phyloP scores from a whole-genome alignment of 441 rosid genomes.

The Eruca vesicaria region DNA sequence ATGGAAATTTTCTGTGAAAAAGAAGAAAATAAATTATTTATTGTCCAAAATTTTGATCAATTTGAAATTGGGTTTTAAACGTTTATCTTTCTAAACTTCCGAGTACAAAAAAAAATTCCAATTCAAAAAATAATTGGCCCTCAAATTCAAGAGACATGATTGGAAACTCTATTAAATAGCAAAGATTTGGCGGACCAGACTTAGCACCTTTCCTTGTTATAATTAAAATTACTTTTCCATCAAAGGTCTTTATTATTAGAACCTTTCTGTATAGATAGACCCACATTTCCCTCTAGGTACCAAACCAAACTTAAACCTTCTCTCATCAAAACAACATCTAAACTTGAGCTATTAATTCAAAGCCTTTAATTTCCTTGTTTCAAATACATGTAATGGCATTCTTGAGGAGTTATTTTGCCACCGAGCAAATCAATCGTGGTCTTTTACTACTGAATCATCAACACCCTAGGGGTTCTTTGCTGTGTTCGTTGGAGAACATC shows the following conservation, averaged over 20 bases:
- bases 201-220: too few species aligned
- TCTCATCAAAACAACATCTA: conserved; percentile 3
- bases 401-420: conserved; percentile 17
- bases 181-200: too few species aligned
- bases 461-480: conserved; percentile 47
- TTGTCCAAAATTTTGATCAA: too few species aligned
- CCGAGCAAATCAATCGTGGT: conserved; percentile 19
- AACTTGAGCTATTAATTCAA: neutral
- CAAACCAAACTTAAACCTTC: conserved; percentile 24
- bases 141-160: too few species aligned
- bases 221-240: too few species aligned
- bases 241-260: neutral
- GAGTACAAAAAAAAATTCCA: too few species aligned
- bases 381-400: conserved; percentile 13
- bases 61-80: too few species aligned
- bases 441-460: conserved; percentile 19
- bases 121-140: too few species aligned
- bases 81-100: too few species aligned
- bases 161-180: too few species aligned
- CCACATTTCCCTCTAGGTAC: conserved; percentile 8
- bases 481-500: conserved; percentile 49
- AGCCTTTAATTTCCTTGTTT: neutral
- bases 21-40: too few species aligned
- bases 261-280: conserved; percentile 2
- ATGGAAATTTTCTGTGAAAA: too few species aligned